Conservation (phyloP, 352 stramenopile genomes). For the Aphanomyces euteiches region DNA sequence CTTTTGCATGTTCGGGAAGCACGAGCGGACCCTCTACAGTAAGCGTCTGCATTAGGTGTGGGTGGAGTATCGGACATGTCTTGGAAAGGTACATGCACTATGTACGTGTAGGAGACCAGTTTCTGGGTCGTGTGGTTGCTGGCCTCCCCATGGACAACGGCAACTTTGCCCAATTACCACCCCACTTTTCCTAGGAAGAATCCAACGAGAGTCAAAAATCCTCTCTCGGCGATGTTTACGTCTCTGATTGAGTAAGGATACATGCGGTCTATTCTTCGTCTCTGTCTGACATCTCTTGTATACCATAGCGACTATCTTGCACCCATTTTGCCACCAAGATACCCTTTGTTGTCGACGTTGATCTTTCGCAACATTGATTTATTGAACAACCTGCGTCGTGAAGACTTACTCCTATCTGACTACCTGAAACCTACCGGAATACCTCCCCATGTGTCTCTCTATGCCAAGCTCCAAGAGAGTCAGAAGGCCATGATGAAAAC, state of each 20-base stretch:
- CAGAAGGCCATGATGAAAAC: too few relatives aligned
- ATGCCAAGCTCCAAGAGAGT: too few relatives aligned
- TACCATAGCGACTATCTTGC: background rate
- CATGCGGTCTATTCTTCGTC: background rate
- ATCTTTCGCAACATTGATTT: background rate
- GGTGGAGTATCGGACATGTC: slow-evolving; percentile 14
- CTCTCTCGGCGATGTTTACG: background rate
- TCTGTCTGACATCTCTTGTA: background rate
- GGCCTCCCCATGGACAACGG: slow-evolving; percentile 14
- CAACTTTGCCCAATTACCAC: slow-evolving; percentile 21
- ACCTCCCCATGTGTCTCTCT: too few relatives aligned
- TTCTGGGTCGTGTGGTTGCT: slow-evolving; percentile 14
- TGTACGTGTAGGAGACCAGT: slow-evolving; percentile 20
- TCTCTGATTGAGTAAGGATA: background rate
- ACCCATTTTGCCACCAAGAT: background rate
- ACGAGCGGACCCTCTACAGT: slow-evolving; percentile 20
- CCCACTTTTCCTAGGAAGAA: slow-evolving; percentile 13
- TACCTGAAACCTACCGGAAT: too few relatives aligned
- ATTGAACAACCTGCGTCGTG: background rate
- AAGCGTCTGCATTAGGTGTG: slow-evolving; percentile 24
- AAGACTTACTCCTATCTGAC: too few relatives aligned
- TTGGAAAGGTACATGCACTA: slow-evolving; percentile 25
- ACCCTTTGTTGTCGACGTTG: background rate
- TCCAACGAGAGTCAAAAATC: background rate
- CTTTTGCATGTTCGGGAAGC: slow-evolving; percentile 26